Base-by-base conservation (phyloP, 2,329 filamentous ascomycete genomes). In the Colletotrichum liaoningense region DNA sequence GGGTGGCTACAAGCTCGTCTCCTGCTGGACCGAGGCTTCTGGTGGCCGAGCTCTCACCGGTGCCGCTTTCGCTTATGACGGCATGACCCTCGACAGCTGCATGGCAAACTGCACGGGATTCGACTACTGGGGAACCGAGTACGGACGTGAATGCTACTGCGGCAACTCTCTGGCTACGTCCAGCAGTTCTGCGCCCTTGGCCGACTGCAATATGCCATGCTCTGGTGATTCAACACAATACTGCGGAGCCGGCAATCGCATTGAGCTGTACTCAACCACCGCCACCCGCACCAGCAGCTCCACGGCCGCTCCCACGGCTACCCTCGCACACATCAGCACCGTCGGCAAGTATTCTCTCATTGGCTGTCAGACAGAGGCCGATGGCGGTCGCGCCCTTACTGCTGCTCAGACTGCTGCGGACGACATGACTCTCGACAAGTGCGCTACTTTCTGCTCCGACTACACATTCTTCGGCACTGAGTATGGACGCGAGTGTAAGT, bases 21-120 rank as follows among this genome's bases (percentile, higher is more conserved):
- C 92, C 67, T 94, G 92, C 82, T 92, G 88, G 77, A 84, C 83
- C 33, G 88, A 89, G 75, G 77, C 82, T 68, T 82, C 81, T 14
- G 85, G 85, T 8, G 83, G 83, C 12, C 84, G 88, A n/a, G 87
- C 88, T 5, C 81, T 89, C 7, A 69, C 74, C 19, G 84, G 80
- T 26, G 81, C 80, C 4, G 75, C 79, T 5, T 85, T 83, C 63
- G 84, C 83, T 24, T 84, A 86, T 74, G 85, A 88, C 52, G 80
- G 80, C 26, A 88, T 88, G 86, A 88, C 87, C 2, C 79, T 88
- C 11, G 86, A 88, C 69, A 81, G 79, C 55, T 89, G 87, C 77
- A 82, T 83, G 80, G 74, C 75, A 2, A 86, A 84, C 78, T 89
- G 87, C 80, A 83, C 81, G 2, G 81, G 80, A 1, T 88, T 84